These are phyloP conservation scores for Amanita jacksonii DNA, from an alignment of 768 basidiomycete genomes.

Conservation along the genomic window DNA sequence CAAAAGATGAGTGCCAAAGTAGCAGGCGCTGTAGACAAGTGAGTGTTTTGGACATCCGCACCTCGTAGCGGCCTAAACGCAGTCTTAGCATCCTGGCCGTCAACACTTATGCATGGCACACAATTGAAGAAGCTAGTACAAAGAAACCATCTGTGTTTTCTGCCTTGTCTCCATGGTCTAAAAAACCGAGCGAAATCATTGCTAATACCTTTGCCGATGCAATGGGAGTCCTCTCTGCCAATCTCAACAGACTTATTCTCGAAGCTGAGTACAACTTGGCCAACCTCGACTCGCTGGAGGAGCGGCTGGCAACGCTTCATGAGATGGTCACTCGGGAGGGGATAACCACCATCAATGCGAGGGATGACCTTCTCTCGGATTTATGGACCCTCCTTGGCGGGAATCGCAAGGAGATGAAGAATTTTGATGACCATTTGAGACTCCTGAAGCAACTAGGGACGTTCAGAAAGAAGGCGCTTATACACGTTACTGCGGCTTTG, in stretches of 20 bases:
- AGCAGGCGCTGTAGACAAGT: slow-evolving; percentile 71
- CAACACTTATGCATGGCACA: slow-evolving; percentile 58
- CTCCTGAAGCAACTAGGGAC: slow-evolving; percentile 45
- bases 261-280: slow-evolving; percentile 52
- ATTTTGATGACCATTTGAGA: slow-evolving; percentile 38
- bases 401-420: slow-evolving; percentile 40
- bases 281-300: slow-evolving; percentile 55
- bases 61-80: background rate
- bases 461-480: slow-evolving; percentile 53
- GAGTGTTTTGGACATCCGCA: slow-evolving; percentile 15
- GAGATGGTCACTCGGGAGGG: slow-evolving; percentile 56
- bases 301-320: slow-evolving; percentile 44
- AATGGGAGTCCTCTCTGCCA: slow-evolving; percentile 46
- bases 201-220: slow-evolving; percentile 47
- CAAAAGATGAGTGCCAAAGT: slow-evolving; percentile 57
- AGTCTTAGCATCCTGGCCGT: slow-evolving; percentile 57
- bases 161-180: slow-evolving; percentile 31
- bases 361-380: slow-evolving; percentile 46
- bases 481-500: slow-evolving; percentile 57
- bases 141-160: slow-evolving; percentile 23
- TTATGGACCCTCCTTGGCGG: slow-evolving; percentile 67
- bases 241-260: slow-evolving; percentile 48
- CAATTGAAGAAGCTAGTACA: slow-evolving; percentile 38
- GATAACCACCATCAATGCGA: slow-evolving; percentile 29
- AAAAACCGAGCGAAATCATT: slow-evolving; percentile 35